Conservation (phyloP, 2,329 filamentous ascomycete genomes). For the Harringtonia aguacate region DNA sequence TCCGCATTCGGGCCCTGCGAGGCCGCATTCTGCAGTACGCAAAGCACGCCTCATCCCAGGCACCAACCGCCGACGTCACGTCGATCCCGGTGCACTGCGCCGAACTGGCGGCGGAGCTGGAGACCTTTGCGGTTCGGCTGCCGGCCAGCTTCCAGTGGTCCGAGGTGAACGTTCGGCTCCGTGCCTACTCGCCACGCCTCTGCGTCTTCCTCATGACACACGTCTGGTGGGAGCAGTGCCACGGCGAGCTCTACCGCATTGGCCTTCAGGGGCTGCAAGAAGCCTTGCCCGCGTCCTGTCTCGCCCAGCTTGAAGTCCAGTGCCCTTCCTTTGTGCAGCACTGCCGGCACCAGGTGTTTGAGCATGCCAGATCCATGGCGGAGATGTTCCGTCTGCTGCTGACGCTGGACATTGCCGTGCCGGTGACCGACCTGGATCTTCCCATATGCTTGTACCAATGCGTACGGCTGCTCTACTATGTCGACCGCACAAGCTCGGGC, state of each 20-base stretch:
- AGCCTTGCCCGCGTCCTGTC: conserved; percentile 30
- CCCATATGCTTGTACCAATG: conserved; percentile 46
- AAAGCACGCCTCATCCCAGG: conserved; percentile 23
- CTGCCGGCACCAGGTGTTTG: conserved; percentile 39
- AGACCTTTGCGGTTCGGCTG: conserved; percentile 40
- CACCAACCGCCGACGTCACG: background rate
- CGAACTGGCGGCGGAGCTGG: conserved; percentile 33
- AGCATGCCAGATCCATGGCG: conserved; percentile 44
- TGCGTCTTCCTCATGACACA: conserved; percentile 51
- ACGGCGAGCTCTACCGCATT: conserved; percentile 45
- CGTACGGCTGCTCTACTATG: conserved; percentile 40
- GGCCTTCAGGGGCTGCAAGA: conserved; percentile 41
- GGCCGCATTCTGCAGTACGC: conserved; percentile 44
- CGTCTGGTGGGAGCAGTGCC: conserved; percentile 48
- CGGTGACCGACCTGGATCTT: conserved; percentile 43
- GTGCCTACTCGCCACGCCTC: conserved; percentile 45
- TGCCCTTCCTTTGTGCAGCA: conserved; percentile 34
- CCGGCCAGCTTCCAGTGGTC: conserved; percentile 47
- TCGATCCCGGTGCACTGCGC: conserved; percentile 32
- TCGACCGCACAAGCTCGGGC: conserved; percentile 15
- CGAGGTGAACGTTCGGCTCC: conserved; percentile 42
- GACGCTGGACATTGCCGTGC: conserved; percentile 36
- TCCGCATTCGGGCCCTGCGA: conserved; percentile 44
- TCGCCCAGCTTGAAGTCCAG: conserved; percentile 28
- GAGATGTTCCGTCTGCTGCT: conserved; percentile 43